phyloP scores from a whole-genome alignment of 1,139 yeast genomes.

The Chernovozyma aurita region DNA sequence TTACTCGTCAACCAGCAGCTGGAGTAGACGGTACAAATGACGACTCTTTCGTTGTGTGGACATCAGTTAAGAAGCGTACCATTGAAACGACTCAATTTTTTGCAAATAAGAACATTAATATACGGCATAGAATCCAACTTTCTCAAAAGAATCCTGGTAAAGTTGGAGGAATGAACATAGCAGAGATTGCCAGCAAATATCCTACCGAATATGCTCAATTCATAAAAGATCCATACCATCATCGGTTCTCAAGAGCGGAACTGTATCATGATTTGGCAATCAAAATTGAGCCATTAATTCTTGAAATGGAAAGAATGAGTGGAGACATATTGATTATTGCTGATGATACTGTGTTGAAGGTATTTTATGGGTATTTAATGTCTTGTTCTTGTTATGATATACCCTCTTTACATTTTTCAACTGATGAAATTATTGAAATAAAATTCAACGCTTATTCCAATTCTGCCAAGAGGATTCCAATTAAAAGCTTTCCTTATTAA shows the following conservation, averaged over 20 bases:
- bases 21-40: conserved; percentile 48
- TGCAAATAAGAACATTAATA: conserved; percentile 52
- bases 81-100: conserved; percentile 73
- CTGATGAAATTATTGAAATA: conserved; percentile 81
- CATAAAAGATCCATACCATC: conserved; percentile 81
- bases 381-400: conserved; percentile 85
- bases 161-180: conserved; percentile 62
- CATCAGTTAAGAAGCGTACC: conserved; percentile 84
- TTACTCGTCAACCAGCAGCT: conserved; percentile 37
- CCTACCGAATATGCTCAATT: conserved; percentile 72
- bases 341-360: conserved; percentile 85
- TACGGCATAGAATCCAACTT: conserved; percentile 74
- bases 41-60: conserved; percentile 75
- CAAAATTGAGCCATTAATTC: conserved; percentile 84
- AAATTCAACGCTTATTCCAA: conserved; percentile 86
- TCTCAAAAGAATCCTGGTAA: conserved; percentile 92
- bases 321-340: conserved; percentile 89
- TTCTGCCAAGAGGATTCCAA: conserved; percentile 48
- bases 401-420: conserved; percentile 71
- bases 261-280: conserved; percentile 95
- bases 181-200: conserved; percentile 52
- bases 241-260: conserved; percentile 87
- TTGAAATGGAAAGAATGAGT: conserved; percentile 89
- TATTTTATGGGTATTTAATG: conserved; percentile 91
- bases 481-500: conserved; percentile 16